Percentiles rank a stretch among this genome's conserved stretches.
Conservation (phyloP, 78 protist species). For the Paratrimastix pyriformis region DNA sequence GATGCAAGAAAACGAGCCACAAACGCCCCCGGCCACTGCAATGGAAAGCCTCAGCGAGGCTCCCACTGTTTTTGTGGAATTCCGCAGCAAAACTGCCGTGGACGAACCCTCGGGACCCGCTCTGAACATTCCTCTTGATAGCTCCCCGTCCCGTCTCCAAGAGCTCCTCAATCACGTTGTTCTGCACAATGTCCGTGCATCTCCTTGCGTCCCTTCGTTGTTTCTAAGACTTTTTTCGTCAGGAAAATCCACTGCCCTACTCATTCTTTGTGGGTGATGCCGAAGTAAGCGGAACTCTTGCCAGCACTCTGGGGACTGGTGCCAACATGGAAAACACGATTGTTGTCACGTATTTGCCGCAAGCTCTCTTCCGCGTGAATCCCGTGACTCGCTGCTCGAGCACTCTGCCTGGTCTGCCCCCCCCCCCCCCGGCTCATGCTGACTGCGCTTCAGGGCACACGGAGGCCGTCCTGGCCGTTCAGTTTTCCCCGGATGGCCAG, state of each 20-base stretch:
- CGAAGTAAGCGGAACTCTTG: slow-evolving; percentile 30
- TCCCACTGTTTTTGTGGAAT: too few relatives aligned
- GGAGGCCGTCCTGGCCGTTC: slow-evolving; percentile 69
- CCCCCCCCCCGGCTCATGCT: neutral
- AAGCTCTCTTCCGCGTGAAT: slow-evolving; percentile 77
- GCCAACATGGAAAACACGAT: slow-evolving; percentile 31
- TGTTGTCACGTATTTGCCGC: slow-evolving; percentile 68
- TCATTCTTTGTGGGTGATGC: slow-evolving; percentile 23
- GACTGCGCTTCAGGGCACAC: slow-evolving; percentile 77
- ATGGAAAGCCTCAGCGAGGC: too few relatives aligned
- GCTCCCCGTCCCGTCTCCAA: too few relatives aligned
- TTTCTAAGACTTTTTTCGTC: neutral
- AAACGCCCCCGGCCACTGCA: too few relatives aligned
- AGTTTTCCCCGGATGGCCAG: slow-evolving; percentile 82
- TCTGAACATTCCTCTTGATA: too few relatives aligned
- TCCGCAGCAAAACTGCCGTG: too few relatives aligned
- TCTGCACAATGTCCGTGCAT: neutral
- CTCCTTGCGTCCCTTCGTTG: neutral
- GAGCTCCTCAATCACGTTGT: neutral
- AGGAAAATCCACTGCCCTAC: slow-evolving; percentile 28
- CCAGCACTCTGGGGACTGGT: neutral
- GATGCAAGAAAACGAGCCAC: too few relatives aligned
- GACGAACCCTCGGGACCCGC: too few relatives aligned
- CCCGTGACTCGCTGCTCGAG: slow-evolving; percentile 77
- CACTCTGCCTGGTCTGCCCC: slow-evolving; percentile 45